Base-by-base conservation (phyloP, 805 yeast species). In the Lipomyces sp. region DNA sequence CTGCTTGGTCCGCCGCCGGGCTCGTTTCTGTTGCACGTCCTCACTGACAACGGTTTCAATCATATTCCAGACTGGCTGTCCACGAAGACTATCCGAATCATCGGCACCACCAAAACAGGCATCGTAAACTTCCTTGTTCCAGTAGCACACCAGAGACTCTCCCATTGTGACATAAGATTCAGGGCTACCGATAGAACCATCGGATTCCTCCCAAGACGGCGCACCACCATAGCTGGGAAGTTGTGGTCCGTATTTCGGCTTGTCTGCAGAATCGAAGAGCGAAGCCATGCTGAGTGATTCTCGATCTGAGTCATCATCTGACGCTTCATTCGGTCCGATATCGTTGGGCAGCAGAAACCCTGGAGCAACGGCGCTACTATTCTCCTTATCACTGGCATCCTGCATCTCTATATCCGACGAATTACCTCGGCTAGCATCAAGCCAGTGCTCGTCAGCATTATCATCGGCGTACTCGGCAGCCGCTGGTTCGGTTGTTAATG, bases 131-230 rank as follows among this genome's bases (percentile, higher is more conserved):
- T 78, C 82, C 2, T 78, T 74, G 37, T 81, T 79, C 95, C 96
- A 90, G 71, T 90, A 89, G 75, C 93, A 87, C 3, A 90, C 83
- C 10, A 86, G 71, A 0, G 85, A 83, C 56, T 75, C 80, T 39
- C 77, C 79, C 35, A 72, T 73, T 0, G 64, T 66, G 15, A 83
- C 69, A 57, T 57, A 65, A 53, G 42, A n/a, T 33, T 24, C 57
- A 32, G 32, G 34, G 3, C 29, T 53, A 10, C 15, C 34, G 5
- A 24, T n/a, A 10, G 42, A 56, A 15, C 18, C 54, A 35, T 55
- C 61, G n/a, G 24, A n/a, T 11, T 56, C 35, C 7, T 56, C 35
- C 54, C 54, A 51, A 29, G 54, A 51, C 13, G 54, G 54, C 8
- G 54, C 30, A 45, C 33, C 30, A 34, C 33, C 54, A 24, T 32